Evolutionary conservation across 345 rosid species (phyloP), one percentile per base, ranked within the genome.

Genomic region (Citrus inodora): DNA sequence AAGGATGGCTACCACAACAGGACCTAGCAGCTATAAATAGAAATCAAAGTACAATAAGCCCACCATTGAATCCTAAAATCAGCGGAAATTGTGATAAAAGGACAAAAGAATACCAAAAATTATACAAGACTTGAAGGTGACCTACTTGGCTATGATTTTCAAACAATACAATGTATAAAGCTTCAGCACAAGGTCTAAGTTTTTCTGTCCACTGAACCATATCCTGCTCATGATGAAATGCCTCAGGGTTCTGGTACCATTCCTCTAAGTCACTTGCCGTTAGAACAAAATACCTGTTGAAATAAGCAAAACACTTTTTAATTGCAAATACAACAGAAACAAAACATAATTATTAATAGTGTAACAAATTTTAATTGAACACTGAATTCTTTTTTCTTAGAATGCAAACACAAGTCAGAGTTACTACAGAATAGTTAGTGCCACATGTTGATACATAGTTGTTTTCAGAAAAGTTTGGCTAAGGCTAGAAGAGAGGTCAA

Each of bases 191-290:
- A 74, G 99, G 99, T 84, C 94, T 88, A 78, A 94, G 85, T 87
- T 96, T 96, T 83, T 96, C 98, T 70, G 97, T 89, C 99, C 99
- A 96, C 80, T 96, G 97, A 87, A 96, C 76, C 97, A 95, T 91
- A 85, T 95, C 99, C 83, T 95, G 99, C 88, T 95, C 96, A 85
- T 95, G 99, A 84, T 94, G 98, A 85, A 96, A 96, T 71, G 95
- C 90, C 89, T 96, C 98, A 30, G 99, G 93, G 82, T 89, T 92
- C 79, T 89, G 94, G 87, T 90, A 90, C 97, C 91, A 94, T 76
- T 90, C 97, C 85, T 92, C 98, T 85, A 96, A 83, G 90, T 96
- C 98, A 87, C 81, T 86, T 62, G 91, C 83, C 63, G 92, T 88
- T 71, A 96, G 92, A 85, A 96, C 94, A 88, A 96, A 92, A 86